Percentiles rank a stretch among this genome's conserved stretches.
Conservation (phyloP, 352 stramenopile species). For the Globisporangium nodosum region DNA sequence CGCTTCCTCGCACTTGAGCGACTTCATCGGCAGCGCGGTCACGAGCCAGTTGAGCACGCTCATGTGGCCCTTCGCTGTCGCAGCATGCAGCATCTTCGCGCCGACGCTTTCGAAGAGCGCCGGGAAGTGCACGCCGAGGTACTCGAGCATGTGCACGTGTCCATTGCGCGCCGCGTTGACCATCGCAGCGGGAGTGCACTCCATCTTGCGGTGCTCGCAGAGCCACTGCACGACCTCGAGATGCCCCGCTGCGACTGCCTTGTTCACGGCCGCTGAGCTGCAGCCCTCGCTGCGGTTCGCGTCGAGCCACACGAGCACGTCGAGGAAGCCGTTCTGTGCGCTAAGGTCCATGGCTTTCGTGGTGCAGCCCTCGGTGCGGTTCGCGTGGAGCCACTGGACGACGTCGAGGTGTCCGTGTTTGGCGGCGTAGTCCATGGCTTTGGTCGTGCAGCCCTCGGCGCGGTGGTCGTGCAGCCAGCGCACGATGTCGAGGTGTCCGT, state of each 20-base stretch:
- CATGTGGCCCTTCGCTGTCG: conserved; percentile 53
- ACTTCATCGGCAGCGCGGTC: conserved; percentile 45
- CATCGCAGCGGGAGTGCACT: conserved; percentile 48
- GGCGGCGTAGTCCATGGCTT: conserved; percentile 59
- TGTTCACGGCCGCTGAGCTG: conserved; percentile 58
- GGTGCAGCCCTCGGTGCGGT: conserved; percentile 25
- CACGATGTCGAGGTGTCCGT: conserved; percentile 39
- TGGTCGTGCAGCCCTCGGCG: conserved; percentile 51
- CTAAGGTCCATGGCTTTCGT: conserved; percentile 34
- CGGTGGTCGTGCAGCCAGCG: conserved; percentile 58
- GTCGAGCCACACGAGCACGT: conserved; percentile 68
- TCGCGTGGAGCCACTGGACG: conserved; percentile 27
- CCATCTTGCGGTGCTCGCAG: conserved; percentile 36
- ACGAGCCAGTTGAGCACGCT: conserved; percentile 60
- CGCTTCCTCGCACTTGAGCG: conserved; percentile 60
- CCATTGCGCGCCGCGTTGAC: conserved; percentile 51
- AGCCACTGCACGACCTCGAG: conserved; percentile 58
- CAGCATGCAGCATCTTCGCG: conserved; percentile 57
- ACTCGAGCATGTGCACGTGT: conserved; percentile 55
- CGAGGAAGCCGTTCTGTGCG: conserved; percentile 49
- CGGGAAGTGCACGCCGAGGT: conserved; percentile 36
- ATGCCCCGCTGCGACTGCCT: conserved; percentile 46
- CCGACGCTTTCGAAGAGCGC: conserved; percentile 42
- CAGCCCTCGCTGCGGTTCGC: conserved; percentile 59
- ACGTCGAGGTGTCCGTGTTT: conserved; percentile 25